A percentile compares a stretch with the other conserved stretches of the same genome.
Evolutionary conservation across 805 yeast species (phyloP).

Genomic region (Candida cerambycidarum): DNA sequence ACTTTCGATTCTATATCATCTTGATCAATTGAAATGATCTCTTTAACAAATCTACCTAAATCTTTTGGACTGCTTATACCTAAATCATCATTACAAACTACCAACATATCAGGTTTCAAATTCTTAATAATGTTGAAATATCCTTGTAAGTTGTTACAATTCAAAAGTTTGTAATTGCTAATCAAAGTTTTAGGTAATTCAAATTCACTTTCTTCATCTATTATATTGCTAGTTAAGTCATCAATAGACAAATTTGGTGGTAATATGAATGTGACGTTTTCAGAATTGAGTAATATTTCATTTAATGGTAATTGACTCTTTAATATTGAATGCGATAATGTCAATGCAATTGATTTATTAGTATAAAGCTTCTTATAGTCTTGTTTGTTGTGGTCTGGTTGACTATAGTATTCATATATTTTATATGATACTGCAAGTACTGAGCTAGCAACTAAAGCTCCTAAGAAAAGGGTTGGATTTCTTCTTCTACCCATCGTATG

Average conservation of each 20-base stretch:
- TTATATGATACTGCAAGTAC: conserved; percentile 34
- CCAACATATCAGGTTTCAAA: conserved; percentile 40
- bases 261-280: conserved; percentile 43
- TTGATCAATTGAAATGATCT: conserved; percentile 27
- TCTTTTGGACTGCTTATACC: conserved; percentile 37
- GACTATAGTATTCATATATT: conserved; percentile 23
- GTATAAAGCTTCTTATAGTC: conserved; percentile 19
- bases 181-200: conserved; percentile 23
- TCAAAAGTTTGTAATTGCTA: conserved; percentile 38
- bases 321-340: conserved; percentile 42
- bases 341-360: conserved; percentile 38
- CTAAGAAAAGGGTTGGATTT: conserved; percentile 29
- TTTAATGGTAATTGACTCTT: conserved; percentile 36
- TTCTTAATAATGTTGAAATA: conserved; percentile 39
- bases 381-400: background rate
- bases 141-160: conserved; percentile 41
- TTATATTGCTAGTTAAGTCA: conserved; percentile 29
- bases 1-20: conserved; percentile 19
- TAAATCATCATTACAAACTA: conserved; percentile 43
- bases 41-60: conserved; percentile 36
- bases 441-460: conserved; percentile 37
- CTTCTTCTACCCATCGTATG: conserved; percentile 15
- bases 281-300: conserved; percentile 36
- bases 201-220: conserved; percentile 5
- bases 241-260: conserved; percentile 44